Evolutionary conservation across 2,329 filamentous ascomycete species (phyloP), one percentile per base, ranked within the genome.

Genomic region (Emergomyces orientalis): DNA sequence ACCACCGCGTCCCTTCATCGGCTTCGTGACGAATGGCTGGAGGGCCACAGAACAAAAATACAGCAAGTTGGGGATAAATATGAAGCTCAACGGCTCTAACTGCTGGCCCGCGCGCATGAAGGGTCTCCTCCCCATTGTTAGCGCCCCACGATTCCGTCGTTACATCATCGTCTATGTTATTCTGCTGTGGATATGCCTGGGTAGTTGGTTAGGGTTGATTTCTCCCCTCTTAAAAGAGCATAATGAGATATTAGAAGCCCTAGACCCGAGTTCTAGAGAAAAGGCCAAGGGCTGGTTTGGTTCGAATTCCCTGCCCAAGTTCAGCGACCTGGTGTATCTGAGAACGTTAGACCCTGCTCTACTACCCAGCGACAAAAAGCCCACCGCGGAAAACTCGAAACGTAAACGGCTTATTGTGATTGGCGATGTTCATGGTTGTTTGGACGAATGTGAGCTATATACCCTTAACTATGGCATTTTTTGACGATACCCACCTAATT

Each of bases 341-440:
- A 76, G 76, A 67, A 76, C 76, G 17, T 68, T 87, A 66, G 78
- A 84, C 67, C 67, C 76, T 32, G 67, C 72, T 3, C 71, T 81
- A 58, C 65, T 84, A 14, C 82, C 82, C 13, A 71, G 73, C 11
- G 67, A 71, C 49, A 69, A 71, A 45, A 72, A 75, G 37, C 62
- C 67, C 27, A 61, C 62, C 27, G 58, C 67, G 45, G 62, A 37
- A 14, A 67, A 70, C 8, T 72, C 71, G 51, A 74, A 66, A 63
- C 59, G 77, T 27, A 84, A 82, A 61, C 81, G 91, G 22, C 78
- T 99, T 30, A 79, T 97, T 41, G 81, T 97, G 65, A 81, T 97
- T 41, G 93, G 94, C 62, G 94, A 99, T 76, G 90, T 97, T 17
- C 93, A 97, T 77, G 94, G 94, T 58, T 94, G 94, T 79, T 85